Conservation (phyloP, 164 flowering plant species). For the Magnolia changhungtana region DNA sequence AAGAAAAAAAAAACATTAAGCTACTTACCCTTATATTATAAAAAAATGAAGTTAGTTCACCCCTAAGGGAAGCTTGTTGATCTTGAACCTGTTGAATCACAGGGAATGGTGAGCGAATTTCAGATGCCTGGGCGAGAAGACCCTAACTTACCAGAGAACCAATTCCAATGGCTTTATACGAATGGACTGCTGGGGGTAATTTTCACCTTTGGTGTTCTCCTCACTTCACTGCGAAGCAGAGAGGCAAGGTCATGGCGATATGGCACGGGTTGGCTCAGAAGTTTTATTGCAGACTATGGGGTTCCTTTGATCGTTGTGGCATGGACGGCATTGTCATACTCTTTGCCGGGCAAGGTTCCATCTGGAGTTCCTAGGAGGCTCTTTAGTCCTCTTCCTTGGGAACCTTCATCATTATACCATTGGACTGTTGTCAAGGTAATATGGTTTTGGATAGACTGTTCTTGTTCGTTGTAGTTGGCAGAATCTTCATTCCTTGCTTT, state of each 20-base stretch:
- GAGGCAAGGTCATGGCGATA: conserved; percentile 59
- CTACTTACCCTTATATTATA: no score
- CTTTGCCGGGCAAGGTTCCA: conserved; percentile 42
- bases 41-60: not conserved
- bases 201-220: conserved; percentile 48
- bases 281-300: conserved; percentile 58
- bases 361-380: conserved; percentile 56
- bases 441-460: not conserved
- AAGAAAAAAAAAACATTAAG: not conserved
- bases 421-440: conserved; percentile 49
- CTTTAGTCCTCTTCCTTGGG: conserved; percentile 44
- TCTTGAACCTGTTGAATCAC: conserved; percentile 7
- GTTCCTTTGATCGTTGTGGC: conserved; percentile 47
- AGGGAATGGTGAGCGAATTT: conserved; percentile 53
- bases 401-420: conserved; percentile 34
- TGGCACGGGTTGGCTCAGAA: conserved; percentile 40
- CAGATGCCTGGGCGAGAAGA: conserved; percentile 27
- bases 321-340: conserved; percentile 50
- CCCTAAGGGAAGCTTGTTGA: not conserved
- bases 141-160: conserved; percentile 15
- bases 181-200: conserved; percentile 49
- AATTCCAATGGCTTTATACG: conserved; percentile 47
- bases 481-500: not conserved
- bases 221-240: conserved; percentile 55
- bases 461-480: not conserved